A percentile compares a stretch with the other conserved stretches of the same genome.
Evolutionary conservation across 805 yeast genomes (phyloP).

Genomic region (Schwanniomyces vanrijiae): DNA sequence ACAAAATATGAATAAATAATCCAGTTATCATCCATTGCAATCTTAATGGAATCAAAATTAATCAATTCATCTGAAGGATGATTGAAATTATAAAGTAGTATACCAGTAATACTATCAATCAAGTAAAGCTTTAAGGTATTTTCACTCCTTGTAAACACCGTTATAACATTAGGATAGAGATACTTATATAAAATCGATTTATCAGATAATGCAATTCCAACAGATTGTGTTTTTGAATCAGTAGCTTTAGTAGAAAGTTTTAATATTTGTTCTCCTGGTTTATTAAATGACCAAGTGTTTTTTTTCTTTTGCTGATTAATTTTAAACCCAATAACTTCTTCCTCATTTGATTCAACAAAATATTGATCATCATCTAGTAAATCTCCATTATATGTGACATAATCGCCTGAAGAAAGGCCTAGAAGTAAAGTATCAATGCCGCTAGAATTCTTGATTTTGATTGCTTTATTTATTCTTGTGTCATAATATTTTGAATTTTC

Average conservation of each 20-base stretch:
- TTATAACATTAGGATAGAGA: conserved; percentile 65
- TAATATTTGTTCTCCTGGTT: conserved; percentile 15
- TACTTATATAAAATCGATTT: conserved; percentile 81
- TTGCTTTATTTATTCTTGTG: not conserved
- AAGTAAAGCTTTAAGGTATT: conserved; percentile 47
- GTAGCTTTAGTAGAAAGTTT: conserved; percentile 19
- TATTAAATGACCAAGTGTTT: conserved; percentile 31
- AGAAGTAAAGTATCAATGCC: not conserved
- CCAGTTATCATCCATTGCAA: conserved; percentile 83
- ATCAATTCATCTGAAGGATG: conserved; percentile 39
- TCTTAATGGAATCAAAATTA: conserved; percentile 41
- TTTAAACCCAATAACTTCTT: conserved; percentile 20
- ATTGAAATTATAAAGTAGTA: conserved; percentile 47
- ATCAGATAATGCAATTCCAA: conserved; percentile 69
- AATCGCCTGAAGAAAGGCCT: not conserved
- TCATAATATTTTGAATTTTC: conserved; percentile 3
- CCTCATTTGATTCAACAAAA: conserved; percentile 11
- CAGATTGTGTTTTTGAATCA: conserved; percentile 39
- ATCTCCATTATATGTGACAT: not conserved
- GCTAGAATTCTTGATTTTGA: not conserved
- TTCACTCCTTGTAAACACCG: conserved; percentile 41
- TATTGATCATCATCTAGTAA: conserved; percentile 7
- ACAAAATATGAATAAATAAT: conserved; percentile 66
- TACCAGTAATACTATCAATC: conserved; percentile 72
- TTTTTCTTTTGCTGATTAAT: conserved; percentile 11